phyloP scores from a whole-genome alignment of 345 rosid genomes.

The Eucalyptus polyanthemos region DNA sequence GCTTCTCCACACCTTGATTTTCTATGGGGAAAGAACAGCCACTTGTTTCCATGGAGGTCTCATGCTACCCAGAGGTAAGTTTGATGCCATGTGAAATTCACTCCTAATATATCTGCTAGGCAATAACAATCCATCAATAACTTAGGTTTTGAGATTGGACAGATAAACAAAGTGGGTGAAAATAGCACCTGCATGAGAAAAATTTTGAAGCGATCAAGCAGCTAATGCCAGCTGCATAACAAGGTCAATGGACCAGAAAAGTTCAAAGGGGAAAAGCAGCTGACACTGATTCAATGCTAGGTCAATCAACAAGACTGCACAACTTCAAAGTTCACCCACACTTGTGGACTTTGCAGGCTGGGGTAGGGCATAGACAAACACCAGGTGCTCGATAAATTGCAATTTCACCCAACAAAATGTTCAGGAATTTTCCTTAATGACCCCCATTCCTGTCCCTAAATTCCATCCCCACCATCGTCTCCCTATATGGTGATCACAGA shows the following conservation, averaged over 20 bases:
- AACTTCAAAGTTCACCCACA: neutral
- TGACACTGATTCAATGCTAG: neutral
- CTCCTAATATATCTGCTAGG: neutral
- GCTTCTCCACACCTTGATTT: neutral
- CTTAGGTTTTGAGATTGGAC: neutral
- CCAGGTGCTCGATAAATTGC: neutral
- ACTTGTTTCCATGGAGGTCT: neutral
- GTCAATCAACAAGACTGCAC: neutral
- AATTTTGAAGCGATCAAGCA: neutral
- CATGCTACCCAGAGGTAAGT: neutral
- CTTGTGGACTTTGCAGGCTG: neutral
- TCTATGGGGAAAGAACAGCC: neutral
- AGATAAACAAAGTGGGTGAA: neutral
- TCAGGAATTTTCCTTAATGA: neutral
- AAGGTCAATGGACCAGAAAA: neutral
- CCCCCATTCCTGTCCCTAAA: neutral
- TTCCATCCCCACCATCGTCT: neutral
- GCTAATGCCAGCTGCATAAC: neutral
- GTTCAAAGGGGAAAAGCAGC: neutral
- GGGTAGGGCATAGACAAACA: neutral
- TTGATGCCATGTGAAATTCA: neutral
- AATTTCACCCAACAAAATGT: neutral
- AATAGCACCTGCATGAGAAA: neutral
- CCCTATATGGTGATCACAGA: neutral
- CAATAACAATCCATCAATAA: neutral